Evolutionary conservation across 129 eudicot genomes (phyloP).

Genomic region (Helianthus tuberosus): DNA sequence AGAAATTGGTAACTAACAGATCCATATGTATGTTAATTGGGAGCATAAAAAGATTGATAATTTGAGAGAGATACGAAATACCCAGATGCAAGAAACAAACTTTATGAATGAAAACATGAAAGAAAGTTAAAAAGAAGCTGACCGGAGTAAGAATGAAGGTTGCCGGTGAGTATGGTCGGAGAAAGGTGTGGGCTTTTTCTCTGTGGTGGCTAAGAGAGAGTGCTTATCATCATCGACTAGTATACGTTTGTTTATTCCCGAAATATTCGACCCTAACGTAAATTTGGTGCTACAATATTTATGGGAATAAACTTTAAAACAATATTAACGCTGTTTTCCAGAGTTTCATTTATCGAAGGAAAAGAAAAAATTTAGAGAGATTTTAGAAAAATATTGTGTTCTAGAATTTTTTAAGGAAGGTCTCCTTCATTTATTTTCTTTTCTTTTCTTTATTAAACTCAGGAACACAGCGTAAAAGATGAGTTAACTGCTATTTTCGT

Average conservation of each 20-base stretch:
- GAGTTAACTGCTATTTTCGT: no score
- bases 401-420: no score
- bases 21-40: constrained; percentile 7
- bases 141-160: constrained; percentile 31
- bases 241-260: constrained; percentile 7
- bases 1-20: constrained; percentile 1
- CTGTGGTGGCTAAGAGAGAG: constrained; percentile 31
- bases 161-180: constrained; percentile 29
- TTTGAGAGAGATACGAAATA: not conserved
- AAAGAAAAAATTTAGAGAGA: no score
- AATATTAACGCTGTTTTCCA: not conserved
- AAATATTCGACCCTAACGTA: not conserved
- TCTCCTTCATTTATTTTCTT: no score
- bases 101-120: not conserved
- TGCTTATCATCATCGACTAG: constrained; percentile 34
- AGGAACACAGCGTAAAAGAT: no score
- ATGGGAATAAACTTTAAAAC: not conserved
- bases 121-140: constrained; percentile 15
- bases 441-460: no score
- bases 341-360: no score
- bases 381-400: no score
- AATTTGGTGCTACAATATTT: no score
- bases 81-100: not conserved
- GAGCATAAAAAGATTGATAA: constrained; percentile 1
- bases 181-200: constrained; percentile 5